Percentiles rank a stretch among this genome's conserved stretches.
Evolutionary conservation across 805 yeast species (phyloP).

Genomic region (Nakazawaea ernobii): DNA sequence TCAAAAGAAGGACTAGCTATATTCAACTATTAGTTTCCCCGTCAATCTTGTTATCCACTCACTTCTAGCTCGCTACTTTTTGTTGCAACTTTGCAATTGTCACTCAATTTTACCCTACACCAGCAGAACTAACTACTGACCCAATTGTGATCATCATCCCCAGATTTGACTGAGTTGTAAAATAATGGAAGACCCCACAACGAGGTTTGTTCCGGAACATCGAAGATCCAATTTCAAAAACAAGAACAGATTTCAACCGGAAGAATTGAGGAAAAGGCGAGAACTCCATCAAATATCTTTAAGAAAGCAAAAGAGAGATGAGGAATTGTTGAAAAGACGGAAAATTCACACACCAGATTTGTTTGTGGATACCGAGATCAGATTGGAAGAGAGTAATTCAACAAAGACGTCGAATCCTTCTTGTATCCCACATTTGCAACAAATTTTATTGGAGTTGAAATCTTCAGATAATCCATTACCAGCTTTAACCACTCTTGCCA

Average conservation of each 20-base stretch:
- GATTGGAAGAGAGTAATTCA: slow-evolving; percentile 5
- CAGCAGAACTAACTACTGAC: no score
- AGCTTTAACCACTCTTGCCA: background rate
- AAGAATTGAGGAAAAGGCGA: slow-evolving; percentile 8
- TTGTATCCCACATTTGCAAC: slow-evolving; percentile 5
- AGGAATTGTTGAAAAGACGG: slow-evolving; percentile 10
- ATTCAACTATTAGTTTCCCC: no score
- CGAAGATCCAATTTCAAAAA: slow-evolving; percentile 6
- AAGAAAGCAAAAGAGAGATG: slow-evolving; percentile 10
- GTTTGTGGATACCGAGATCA: slow-evolving; percentile 4
- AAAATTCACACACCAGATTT: slow-evolving; percentile 2
- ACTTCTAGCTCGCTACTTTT: no score
- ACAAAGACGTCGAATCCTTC: slow-evolving; percentile 7
- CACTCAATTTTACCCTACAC: no score
- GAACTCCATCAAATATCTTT: slow-evolving; percentile 4
- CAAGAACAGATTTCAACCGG: slow-evolving; percentile 8
- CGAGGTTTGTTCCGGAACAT: slow-evolving; percentile 9
- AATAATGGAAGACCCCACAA: background rate
- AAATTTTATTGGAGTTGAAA: background rate
- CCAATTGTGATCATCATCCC: no score
- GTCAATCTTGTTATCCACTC: background rate
- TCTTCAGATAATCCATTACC: background rate
- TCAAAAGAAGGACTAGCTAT: no score
- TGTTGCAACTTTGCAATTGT: no score
- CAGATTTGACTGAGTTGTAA: no score